phyloP scores from a whole-genome alignment of 257 asterid species.

The Rhazya stricta region DNA sequence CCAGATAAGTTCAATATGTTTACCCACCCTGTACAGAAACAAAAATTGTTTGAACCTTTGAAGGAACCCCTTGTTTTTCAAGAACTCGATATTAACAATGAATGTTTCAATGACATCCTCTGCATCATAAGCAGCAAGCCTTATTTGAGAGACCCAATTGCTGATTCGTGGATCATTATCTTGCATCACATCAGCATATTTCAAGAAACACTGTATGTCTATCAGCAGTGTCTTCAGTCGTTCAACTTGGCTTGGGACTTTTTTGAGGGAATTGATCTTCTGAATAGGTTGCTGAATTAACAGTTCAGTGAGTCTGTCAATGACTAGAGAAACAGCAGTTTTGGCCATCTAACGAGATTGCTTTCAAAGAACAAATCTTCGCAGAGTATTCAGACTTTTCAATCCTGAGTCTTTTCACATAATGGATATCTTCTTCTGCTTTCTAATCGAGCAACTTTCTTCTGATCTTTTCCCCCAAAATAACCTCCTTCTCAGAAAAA shows the following conservation, averaged over 20 bases:
- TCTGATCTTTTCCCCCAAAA: background rate
- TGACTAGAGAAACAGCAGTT: background rate
- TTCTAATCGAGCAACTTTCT: background rate
- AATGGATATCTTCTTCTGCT: background rate
- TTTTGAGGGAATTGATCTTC: background rate
- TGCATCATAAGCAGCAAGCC: background rate
- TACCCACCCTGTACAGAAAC: background rate
- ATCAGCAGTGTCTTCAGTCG: background rate
- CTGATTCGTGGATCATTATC: background rate
- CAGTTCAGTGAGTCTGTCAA: background rate
- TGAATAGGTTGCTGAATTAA: background rate
- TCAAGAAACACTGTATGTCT: slow-evolving; percentile 7
- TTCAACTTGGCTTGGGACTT: background rate
- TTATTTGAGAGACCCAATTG: slow-evolving; percentile 1
- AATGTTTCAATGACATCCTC: slow-evolving; percentile 5
- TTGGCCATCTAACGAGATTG: background rate
- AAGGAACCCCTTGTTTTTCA: background rate
- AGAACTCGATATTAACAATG: background rate
- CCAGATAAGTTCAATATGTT: background rate
- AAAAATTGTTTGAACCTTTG: background rate
- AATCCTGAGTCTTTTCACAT: too few relatives aligned
- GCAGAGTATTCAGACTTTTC: background rate
- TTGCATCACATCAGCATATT: background rate
- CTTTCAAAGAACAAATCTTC: background rate
- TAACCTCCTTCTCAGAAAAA: background rate